Conservation (phyloP, 192 early-diverging fungal species). For the Coemansia sp. region DNA sequence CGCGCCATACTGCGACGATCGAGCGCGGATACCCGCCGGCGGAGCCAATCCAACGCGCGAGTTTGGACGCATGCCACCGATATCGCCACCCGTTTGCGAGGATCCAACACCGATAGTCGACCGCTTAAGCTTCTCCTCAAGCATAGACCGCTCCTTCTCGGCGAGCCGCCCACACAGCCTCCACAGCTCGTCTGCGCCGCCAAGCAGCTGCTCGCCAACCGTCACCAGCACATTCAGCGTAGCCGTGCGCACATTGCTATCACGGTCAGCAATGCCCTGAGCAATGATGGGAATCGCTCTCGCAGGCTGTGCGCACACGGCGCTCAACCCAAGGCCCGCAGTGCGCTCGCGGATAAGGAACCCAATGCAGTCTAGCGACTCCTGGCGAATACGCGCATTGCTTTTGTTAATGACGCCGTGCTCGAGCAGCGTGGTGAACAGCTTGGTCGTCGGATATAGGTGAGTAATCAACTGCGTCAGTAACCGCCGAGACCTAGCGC, state of each 20-base stretch:
- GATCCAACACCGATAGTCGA: slow-evolving; percentile 36
- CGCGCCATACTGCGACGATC: slow-evolving; percentile 36
- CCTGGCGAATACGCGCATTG: slow-evolving; percentile 76
- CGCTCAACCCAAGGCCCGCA: slow-evolving; percentile 35
- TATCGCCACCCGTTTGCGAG: neutral
- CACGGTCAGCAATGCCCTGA: slow-evolving; percentile 74
- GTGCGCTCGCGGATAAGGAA: slow-evolving; percentile 64
- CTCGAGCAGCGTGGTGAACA: slow-evolving; percentile 71
- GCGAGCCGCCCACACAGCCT: slow-evolving; percentile 68
- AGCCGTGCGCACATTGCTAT: slow-evolving; percentile 79
- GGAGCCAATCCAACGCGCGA: slow-evolving; percentile 36
- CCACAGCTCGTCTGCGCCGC: slow-evolving; percentile 70
- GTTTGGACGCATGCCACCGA: slow-evolving; percentile 10
- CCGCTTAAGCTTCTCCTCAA: slow-evolving; percentile 78
- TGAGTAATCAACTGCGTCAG: slow-evolving; percentile 72
- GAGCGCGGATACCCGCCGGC: slow-evolving; percentile 26
- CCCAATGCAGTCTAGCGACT: slow-evolving; percentile 80
- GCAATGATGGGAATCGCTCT: slow-evolving; percentile 74
- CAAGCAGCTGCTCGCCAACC: slow-evolving; percentile 66
- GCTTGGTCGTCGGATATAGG: slow-evolving; percentile 77
- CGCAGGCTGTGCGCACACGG: slow-evolving; percentile 56
- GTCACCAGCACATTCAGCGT: slow-evolving; percentile 72
- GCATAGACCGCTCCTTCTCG: slow-evolving; percentile 80
- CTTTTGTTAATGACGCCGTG: slow-evolving; percentile 66
- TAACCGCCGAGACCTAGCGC: slow-evolving; percentile 62